Base-by-base conservation (phyloP, 768 basidiomycete genomes). In the Daedaleopsis sinensis region DNA sequence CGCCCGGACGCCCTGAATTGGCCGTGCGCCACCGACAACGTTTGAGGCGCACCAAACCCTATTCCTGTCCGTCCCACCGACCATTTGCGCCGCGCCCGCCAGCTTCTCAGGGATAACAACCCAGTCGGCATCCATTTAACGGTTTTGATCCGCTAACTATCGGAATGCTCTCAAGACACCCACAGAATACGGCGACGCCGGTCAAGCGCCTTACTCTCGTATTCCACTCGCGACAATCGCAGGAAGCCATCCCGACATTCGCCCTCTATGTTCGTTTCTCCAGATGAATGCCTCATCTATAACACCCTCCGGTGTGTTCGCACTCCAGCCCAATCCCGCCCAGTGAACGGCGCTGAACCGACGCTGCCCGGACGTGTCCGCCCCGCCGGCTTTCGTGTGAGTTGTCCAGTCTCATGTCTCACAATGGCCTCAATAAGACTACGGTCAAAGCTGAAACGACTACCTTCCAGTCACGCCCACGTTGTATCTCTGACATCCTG, bases 341-440 rank as follows among this genome's bases (percentile, higher is more conserved):
- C 39, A 13, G 27, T 38, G 12, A 19, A 15, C 24, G 48, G 54
- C 32, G 38, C 35, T 11, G n/a, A 51, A 1, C 19, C 48, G n/a
- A 36, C 47, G 18, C 16, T 15, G 9, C 27, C 19, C 12, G 16
- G 32, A 12, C 21, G n/a, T 11, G 11, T 21, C 27, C 3, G 59
- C n/a, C 38, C 23, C n/a, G 36, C 61, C 51, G 43, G 21, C 42
- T 52, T 43, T 57, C 61, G 61, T 53, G 55, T 52, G 55, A 57
- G 23, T 44, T 23, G 21, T 18, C 39, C 27, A 7, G 27, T 24
- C 35, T 23, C 21, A 37, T 51, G 21, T 57, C 36, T 50, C 55
- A 27, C 51, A 39, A 27, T 37, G 38, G n/a, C 24, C 32, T 13
- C 23, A 52, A 39, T 50, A 27, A 24, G 50, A 13, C 16, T 38